Evolutionary conservation across 306 rosid species (phyloP).

Genomic region (Quercus dentata): DNA sequence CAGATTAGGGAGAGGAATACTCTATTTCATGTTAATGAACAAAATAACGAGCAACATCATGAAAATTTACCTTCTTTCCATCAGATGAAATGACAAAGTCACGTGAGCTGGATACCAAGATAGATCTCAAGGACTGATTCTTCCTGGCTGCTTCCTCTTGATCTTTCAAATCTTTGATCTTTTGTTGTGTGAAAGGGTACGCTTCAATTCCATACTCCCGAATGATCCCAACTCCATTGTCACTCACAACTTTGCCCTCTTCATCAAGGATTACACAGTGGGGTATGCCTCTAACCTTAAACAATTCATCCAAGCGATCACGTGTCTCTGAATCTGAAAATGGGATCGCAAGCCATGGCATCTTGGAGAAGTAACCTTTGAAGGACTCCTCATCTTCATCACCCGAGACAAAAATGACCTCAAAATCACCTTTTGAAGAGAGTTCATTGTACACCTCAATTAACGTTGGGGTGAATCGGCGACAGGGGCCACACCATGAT

Average conservation of each 20-base stretch:
- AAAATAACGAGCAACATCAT: background rate
- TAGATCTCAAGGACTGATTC: conserved; percentile 37
- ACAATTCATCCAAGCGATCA: conserved; percentile 32
- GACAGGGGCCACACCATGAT: no score
- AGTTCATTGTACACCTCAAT: conserved; percentile 32
- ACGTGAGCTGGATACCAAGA: conserved; percentile 46
- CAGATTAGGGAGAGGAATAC: conserved; percentile 15
- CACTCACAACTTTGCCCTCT: conserved; percentile 28
- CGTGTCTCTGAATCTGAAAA: conserved; percentile 27
- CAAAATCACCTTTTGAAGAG: conserved; percentile 31
- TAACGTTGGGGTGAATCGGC: background rate
- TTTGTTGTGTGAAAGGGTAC: conserved; percentile 36
- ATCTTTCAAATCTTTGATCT: conserved; percentile 27
- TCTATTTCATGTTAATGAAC: background rate
- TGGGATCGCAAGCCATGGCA: conserved; percentile 57
- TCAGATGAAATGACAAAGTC: conserved; percentile 54
- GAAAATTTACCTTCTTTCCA: conserved; percentile 41
- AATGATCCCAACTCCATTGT: conserved; percentile 23
- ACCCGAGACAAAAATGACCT: conserved; percentile 41
- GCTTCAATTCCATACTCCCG: conserved; percentile 39
- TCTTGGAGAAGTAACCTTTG: conserved; percentile 27
- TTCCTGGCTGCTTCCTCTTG: conserved; percentile 29
- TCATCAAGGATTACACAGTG: conserved; percentile 35
- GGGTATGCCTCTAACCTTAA: conserved; percentile 48
- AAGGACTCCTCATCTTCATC: conserved; percentile 42